A percentile compares a stretch with the other conserved stretches of the same genome.
phyloP scores from a whole-genome alignment of 2,329 filamentous ascomycete genomes.

The Penicillium frequentans region DNA sequence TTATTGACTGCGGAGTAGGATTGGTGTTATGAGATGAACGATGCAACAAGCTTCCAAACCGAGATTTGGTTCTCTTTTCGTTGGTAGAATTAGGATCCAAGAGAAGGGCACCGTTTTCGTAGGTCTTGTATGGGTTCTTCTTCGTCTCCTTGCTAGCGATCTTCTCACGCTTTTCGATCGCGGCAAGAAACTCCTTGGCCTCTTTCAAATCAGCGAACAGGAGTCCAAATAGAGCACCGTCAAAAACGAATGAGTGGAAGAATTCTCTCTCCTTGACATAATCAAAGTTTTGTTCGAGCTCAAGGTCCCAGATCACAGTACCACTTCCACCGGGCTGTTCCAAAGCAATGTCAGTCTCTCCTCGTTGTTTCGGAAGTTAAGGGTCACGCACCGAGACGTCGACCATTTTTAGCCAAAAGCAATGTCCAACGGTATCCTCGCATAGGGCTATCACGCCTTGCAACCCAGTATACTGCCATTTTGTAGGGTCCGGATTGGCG shows the following conservation, averaged over 20 bases:
- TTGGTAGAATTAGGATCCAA: background rate
- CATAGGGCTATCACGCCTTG: constrained; percentile 89
- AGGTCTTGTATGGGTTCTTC: constrained; percentile 64
- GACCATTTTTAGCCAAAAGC: constrained; percentile 96
- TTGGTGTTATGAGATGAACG: constrained; percentile 47
- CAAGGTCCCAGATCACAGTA: constrained; percentile 94
- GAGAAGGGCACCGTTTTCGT: background rate
- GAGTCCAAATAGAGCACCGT: constrained; percentile 80
- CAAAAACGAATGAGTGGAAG: constrained; percentile 96
- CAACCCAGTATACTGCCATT: constrained; percentile 92
- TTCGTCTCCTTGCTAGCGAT: constrained; percentile 86
- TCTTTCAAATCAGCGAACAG: constrained; percentile 98
- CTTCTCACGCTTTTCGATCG: constrained; percentile 94
- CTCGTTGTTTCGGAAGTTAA: background rate
- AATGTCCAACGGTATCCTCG: constrained; percentile 92
- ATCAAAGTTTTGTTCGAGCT: constrained; percentile 90
- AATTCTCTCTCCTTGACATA: constrained; percentile 98
- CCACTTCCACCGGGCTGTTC: constrained; percentile 71
- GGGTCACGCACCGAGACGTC: constrained; percentile 77
- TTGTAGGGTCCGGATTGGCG: constrained; percentile 77
- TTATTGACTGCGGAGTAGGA: constrained; percentile 24
- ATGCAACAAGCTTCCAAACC: constrained; percentile 41
- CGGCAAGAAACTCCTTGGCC: constrained; percentile 94
- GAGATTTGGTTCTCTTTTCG: constrained; percentile 42
- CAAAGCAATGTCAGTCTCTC: constrained; percentile 10